Percentiles rank a stretch among this genome's conserved stretches.
phyloP scores from a whole-genome alignment of 805 yeast genomes.

The Kazachstania africana region DNA sequence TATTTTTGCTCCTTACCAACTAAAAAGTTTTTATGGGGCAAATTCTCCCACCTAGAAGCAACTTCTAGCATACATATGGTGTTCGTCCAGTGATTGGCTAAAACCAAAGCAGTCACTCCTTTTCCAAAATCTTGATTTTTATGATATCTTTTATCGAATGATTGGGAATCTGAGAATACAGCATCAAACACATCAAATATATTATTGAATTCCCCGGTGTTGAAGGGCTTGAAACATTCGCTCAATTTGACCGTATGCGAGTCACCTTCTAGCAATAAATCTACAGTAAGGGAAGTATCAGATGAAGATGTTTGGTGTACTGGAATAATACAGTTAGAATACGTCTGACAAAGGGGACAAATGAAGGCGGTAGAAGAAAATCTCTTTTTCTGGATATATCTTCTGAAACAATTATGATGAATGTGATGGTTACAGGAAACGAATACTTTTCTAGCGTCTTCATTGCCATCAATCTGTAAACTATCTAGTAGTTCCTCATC shows the following conservation, averaged over 20 bases:
- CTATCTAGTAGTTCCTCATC: slow-evolving; percentile 8
- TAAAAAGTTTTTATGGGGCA: slow-evolving; percentile 24
- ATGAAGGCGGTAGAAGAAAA: slow-evolving; percentile 53
- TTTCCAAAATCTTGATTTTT: slow-evolving; percentile 9
- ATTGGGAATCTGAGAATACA: slow-evolving; percentile 11
- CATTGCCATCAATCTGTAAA: slow-evolving; percentile 6
- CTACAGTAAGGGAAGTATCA: slow-evolving; percentile 5
- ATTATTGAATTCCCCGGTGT: slow-evolving; percentile 7
- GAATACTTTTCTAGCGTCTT: slow-evolving; percentile 29
- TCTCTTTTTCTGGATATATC: slow-evolving; percentile 52
- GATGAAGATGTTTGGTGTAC: slow-evolving; percentile 10
- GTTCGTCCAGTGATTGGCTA: slow-evolving; percentile 22
- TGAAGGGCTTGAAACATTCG: slow-evolving; percentile 7
- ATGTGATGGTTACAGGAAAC: slow-evolving; percentile 91
- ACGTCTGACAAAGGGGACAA: slow-evolving; percentile 91
- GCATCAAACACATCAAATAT: slow-evolving; percentile 10
- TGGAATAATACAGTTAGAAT: slow-evolving; percentile 28
- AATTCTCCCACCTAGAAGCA: slow-evolving; percentile 37
- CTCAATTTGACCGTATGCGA: slow-evolving; percentile 6
- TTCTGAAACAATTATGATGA: slow-evolving; percentile 69
- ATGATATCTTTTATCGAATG: slow-evolving; percentile 13
- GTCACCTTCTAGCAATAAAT: slow-evolving; percentile 3
- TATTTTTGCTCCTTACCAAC: slow-evolving; percentile 30
- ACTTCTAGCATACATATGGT: slow-evolving; percentile 47
- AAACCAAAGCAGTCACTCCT: slow-evolving; percentile 10